Evolutionary conservation across 495 filamentous ascomycete species (phyloP).

Genomic region (Gamarada debralockiae): DNA sequence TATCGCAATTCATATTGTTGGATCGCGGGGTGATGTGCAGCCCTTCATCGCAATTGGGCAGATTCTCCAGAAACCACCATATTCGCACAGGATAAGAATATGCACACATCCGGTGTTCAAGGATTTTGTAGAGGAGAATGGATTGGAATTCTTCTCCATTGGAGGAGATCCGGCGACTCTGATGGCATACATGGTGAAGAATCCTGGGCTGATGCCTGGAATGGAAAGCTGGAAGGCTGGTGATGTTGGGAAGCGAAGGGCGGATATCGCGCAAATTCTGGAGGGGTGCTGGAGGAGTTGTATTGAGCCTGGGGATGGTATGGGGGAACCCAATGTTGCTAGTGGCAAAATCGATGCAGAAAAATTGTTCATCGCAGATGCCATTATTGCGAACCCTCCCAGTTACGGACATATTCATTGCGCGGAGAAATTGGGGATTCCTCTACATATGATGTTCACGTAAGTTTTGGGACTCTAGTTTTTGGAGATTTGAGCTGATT

Average conservation of each 20-base stretch:
- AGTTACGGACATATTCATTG: slow-evolving; percentile 79
- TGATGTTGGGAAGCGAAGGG: slow-evolving; percentile 58
- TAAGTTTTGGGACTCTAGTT: slow-evolving; percentile 44
- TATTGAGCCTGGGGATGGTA: slow-evolving; percentile 51
- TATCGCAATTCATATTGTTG: slow-evolving; percentile 76
- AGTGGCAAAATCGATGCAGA: slow-evolving; percentile 13
- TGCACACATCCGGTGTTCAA: slow-evolving; percentile 76
- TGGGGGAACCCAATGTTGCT: slow-evolving; percentile 23
- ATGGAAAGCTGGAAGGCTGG: slow-evolving; percentile 62
- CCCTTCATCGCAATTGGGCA: slow-evolving; percentile 68
- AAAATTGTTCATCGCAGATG: slow-evolving; percentile 64
- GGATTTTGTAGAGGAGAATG: slow-evolving; percentile 60
- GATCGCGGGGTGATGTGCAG: slow-evolving; percentile 72
- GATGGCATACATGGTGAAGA: slow-evolving; percentile 89
- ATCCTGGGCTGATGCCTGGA: slow-evolving; percentile 72
- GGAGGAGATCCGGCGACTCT: slow-evolving; percentile 73
- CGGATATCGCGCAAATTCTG: slow-evolving; percentile 63
- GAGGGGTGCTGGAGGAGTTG: slow-evolving; percentile 75
- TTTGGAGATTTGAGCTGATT: slow-evolving; percentile 21
- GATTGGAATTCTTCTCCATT: slow-evolving; percentile 75
- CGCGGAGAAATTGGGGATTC: slow-evolving; percentile 72
- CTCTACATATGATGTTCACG: slow-evolving; percentile 82
- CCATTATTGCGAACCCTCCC: slow-evolving; percentile 81
- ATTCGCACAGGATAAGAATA: slow-evolving; percentile 73
- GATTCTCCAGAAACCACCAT: slow-evolving; percentile 47